Evolutionary conservation across 2,329 filamentous ascomycete genomes (phyloP).

Genomic region (Xylaria digitata): DNA sequence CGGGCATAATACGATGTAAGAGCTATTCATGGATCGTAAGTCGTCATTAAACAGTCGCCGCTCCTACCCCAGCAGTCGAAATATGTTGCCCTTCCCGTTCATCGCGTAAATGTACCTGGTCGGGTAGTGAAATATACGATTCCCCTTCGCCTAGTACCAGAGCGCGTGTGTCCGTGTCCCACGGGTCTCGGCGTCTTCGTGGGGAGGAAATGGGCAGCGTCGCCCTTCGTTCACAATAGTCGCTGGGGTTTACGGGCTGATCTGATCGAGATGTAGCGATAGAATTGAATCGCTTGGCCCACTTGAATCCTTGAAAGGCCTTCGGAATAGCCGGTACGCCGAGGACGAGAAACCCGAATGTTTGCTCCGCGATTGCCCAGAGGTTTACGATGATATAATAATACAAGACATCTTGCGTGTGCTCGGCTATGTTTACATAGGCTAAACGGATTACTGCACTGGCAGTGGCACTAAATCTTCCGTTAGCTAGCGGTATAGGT

Average conservation of each 20-base stretch:
- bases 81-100: not conserved
- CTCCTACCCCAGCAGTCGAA: not conserved
- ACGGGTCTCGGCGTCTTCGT: constrained; percentile 6
- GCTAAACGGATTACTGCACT: constrained; percentile 26
- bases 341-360: constrained; percentile 33
- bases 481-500: not conserved
- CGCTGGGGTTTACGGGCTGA: not conserved
- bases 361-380: constrained; percentile 26
- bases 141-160: not conserved
- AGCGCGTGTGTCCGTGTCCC: constrained; percentile 12
- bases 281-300: not conserved
- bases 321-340: constrained; percentile 32
- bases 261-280: not conserved
- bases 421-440: constrained; percentile 7
- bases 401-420: constrained; percentile 19
- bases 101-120: not conserved
- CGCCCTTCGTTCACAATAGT: not conserved
- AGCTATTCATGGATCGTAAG: not conserved
- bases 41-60: not conserved
- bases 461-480: constrained; percentile 19
- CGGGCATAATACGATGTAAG: not conserved
- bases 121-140: not conserved
- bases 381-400: constrained; percentile 21
- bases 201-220: not conserved
- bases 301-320: constrained; percentile 1